Evolutionary conservation across 371 early-diverging fungal species (phyloP).

Genomic region (Mycotypha africana): DNA sequence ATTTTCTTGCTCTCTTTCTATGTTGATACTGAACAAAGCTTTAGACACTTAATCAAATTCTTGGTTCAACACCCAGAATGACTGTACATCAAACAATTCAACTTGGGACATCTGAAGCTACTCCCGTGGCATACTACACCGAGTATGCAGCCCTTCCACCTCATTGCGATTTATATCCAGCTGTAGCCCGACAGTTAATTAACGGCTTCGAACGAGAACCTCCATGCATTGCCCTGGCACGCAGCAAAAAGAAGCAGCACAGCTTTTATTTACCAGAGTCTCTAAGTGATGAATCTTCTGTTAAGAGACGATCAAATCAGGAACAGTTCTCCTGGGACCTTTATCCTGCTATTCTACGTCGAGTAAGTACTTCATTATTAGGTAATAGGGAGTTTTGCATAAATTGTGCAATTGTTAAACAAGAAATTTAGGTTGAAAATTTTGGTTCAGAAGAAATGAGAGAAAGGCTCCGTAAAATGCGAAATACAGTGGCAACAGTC

Average conservation of each 20-base stretch:
- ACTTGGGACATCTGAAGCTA: slow-evolving; percentile 31
- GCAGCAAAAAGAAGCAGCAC: slow-evolving; percentile 11
- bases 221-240: slow-evolving; percentile 2
- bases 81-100: not conserved
- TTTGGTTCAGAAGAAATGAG: slow-evolving; percentile 44
- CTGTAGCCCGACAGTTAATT: slow-evolving; percentile 26
- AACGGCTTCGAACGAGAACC: slow-evolving; percentile 31
- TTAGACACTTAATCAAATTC: not conserved
- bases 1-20: too few relatives aligned
- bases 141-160: slow-evolving; percentile 28
- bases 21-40: too few relatives aligned
- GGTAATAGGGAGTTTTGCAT: not conserved
- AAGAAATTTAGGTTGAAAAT: slow-evolving; percentile 39
- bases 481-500: slow-evolving; percentile 12
- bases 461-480: slow-evolving; percentile 28
- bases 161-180: slow-evolving; percentile 38
- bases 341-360: slow-evolving; percentile 35
- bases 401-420: too few relatives aligned
- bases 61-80: slow-evolving; percentile 18
- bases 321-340: slow-evolving; percentile 30
- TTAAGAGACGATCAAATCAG: slow-evolving; percentile 9
- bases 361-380: slow-evolving; percentile 19
- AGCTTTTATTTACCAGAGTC: slow-evolving; percentile 14
- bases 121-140: slow-evolving; percentile 32
- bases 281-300: slow-evolving; percentile 5